These are phyloP conservation scores for Chaetomiaceae sp. DNA, from an alignment of 2,329 filamentous ascomycete genomes.

Conservation along the genomic window DNA sequence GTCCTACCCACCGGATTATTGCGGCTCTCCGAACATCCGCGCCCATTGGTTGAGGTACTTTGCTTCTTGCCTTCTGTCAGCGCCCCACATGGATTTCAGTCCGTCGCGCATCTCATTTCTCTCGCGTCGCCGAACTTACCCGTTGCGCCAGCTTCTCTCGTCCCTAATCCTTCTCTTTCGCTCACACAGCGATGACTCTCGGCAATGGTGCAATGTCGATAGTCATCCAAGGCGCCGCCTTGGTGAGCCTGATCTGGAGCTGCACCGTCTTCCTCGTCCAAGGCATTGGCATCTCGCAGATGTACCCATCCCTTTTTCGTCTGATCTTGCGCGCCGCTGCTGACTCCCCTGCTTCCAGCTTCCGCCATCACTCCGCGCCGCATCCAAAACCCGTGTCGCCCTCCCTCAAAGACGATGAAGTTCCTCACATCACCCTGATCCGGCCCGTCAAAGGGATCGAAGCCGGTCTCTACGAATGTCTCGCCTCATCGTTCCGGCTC, in stretches of 20 bases:
- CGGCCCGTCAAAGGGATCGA: conserved; percentile 92
- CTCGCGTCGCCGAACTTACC: conserved; percentile 9
- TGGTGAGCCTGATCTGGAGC: conserved; percentile 50
- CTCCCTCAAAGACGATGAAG: conserved; percentile 45
- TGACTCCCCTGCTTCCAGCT: conserved; percentile 35
- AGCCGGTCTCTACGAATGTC: conserved; percentile 84
- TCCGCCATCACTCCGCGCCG: conserved; percentile 48
- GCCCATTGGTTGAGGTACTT: too few species aligned
- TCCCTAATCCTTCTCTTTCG: background rate
- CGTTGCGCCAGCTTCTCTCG: conserved; percentile 2
- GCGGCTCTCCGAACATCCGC: too few species aligned
- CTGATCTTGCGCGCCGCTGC: background rate
- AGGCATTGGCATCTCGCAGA: conserved; percentile 50
- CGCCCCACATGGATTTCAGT: conserved; percentile 19
- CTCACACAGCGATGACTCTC: conserved; percentile 11
- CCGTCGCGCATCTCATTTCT: conserved; percentile 5
- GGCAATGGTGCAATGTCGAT: conserved; percentile 25
- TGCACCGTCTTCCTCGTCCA: conserved; percentile 50
- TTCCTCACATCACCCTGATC: conserved; percentile 84
- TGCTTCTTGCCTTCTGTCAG: background rate
- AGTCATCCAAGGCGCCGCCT: conserved; percentile 39
- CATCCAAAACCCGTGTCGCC: conserved; percentile 49
- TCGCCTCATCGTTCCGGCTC: conserved; percentile 79
- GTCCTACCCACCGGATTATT: too few species aligned
- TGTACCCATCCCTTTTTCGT: conserved; percentile 40